phyloP scores from a whole-genome alignment of 2,329 filamentous ascomycete genomes.

The Ambrosiella xylebori region DNA sequence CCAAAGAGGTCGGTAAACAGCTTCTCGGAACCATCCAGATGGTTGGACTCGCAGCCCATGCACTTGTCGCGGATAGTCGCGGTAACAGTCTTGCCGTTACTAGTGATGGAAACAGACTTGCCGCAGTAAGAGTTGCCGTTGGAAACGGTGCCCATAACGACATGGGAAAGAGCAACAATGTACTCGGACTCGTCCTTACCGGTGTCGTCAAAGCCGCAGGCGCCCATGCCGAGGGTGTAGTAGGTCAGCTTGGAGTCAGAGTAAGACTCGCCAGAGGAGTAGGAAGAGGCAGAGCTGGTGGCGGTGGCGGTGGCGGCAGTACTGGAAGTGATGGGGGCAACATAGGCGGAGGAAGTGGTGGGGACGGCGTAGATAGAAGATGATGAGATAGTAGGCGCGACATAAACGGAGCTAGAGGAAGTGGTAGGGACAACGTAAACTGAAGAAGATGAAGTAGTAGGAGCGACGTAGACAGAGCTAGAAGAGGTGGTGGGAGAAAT shows the following conservation, averaged over 20 bases:
- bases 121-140: slow-evolving; percentile 58
- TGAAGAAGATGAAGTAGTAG: slow-evolving; percentile 15
- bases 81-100: slow-evolving; percentile 37
- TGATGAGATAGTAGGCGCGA: not conserved
- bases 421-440: slow-evolving; percentile 16
- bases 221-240: slow-evolving; percentile 50
- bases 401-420: slow-evolving; percentile 12
- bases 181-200: slow-evolving; percentile 36
- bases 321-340: slow-evolving; percentile 3
- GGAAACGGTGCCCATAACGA: slow-evolving; percentile 44
- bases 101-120: slow-evolving; percentile 45
- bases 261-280: slow-evolving; percentile 21
- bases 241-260: slow-evolving; percentile 53
- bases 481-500: slow-evolving; percentile 16
- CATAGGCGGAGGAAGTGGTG: not conserved
- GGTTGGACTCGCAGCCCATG: slow-evolving; percentile 40
- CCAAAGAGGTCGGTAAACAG: slow-evolving; percentile 37
- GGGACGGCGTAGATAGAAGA: not conserved
- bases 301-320: slow-evolving; percentile 16
- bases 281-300: slow-evolving; percentile 3
- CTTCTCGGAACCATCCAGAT: slow-evolving; percentile 44
- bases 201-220: slow-evolving; percentile 48
- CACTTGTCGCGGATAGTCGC: slow-evolving; percentile 60
- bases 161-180: slow-evolving; percentile 51
- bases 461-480: slow-evolving; percentile 11